phyloP scores from a whole-genome alignment of 176 grass and related monocot genomes.

The Zizania latifolia region DNA sequence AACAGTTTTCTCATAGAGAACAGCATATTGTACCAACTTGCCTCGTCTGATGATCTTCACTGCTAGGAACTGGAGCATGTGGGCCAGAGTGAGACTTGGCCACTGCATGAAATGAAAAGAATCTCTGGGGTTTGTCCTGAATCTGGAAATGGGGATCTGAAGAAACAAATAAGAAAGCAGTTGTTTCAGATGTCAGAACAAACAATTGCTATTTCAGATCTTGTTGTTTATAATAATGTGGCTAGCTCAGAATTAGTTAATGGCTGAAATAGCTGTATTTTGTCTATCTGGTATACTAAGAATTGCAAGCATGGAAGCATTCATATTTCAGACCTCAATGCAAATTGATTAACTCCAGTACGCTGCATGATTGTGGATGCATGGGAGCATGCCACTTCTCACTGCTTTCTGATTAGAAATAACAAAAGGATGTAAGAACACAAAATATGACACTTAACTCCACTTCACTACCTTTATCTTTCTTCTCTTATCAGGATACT shows the following conservation, averaged over 20 bases:
- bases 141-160: conserved; percentile 17
- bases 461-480: conserved; percentile 17
- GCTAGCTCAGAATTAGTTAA: neutral
- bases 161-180: conserved; percentile 7
- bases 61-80: neutral
- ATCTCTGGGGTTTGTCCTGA: conserved; percentile 8
- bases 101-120: conserved; percentile 17
- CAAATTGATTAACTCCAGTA: neutral
- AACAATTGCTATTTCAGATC: conserved; percentile 14
- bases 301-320: neutral
- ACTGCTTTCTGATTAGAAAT: neutral
- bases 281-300: neutral
- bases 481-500: conserved; percentile 16
- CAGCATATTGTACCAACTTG: neutral
- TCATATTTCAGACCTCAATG: conserved; percentile 24
- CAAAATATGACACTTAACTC: conserved; percentile 21
- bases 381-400: conserved; percentile 1
- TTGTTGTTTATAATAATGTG: neutral
- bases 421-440: neutral
- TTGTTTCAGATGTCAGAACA: conserved; percentile 17
- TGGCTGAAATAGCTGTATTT: conserved; percentile 5
- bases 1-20: conserved; percentile 13
- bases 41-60: conserved; percentile 13
- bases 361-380: conserved; percentile 3
- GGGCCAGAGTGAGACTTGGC: neutral